Base-by-base conservation (phyloP, 495 filamentous ascomycete species). In the Podospora anserina region DNA sequence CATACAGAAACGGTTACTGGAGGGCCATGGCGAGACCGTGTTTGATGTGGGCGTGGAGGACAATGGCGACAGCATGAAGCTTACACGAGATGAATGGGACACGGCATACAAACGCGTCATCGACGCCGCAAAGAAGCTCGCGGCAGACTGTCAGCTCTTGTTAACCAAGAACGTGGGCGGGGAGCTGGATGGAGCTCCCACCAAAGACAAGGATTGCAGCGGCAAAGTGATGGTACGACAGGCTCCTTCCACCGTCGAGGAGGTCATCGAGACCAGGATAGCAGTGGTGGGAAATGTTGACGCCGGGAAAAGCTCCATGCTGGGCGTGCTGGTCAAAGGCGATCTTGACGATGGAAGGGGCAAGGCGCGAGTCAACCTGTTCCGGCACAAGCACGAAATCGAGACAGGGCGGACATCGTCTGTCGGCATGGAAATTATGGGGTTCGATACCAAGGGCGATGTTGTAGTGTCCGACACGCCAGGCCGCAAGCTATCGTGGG, bases 361-460 rank as follows among this genome's bases (percentile, higher is more conserved):
- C 28, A 94, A 92, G 79, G 93, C 94, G 49, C 91, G 95, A 63
- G 91, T 99, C 67, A 99, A 98, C 71, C 91, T 99, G 15, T 99
- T 99, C 82, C 85, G 95, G 26, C 95, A 99, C 75, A 98, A 98
- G 77, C 95, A 99, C 75, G 95, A 99, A 78, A 89, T 98, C 61
- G 95, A 99, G 76, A 94, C 91, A 61, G 95, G 95, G 0, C 86
- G 95, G 67, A 99, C 95, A 6, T 95, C 91, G 78, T 98, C 96
- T 2, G 95, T 99, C 3, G 95, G 95, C 28, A 91, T 97, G 92
- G 95, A 99, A 78, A 99, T 99, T 61, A 95, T 99, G 92, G 95
- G 95, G 13, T 99, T 97, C 72, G 94, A 98, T 77, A 91, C 90
- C 67, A 86, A 84, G 65, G 95, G 96, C 19, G 90, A 97, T 30